Conservation (phyloP, 2,329 filamentous ascomycete species). For the Tolypocladium inflatum region DNA sequence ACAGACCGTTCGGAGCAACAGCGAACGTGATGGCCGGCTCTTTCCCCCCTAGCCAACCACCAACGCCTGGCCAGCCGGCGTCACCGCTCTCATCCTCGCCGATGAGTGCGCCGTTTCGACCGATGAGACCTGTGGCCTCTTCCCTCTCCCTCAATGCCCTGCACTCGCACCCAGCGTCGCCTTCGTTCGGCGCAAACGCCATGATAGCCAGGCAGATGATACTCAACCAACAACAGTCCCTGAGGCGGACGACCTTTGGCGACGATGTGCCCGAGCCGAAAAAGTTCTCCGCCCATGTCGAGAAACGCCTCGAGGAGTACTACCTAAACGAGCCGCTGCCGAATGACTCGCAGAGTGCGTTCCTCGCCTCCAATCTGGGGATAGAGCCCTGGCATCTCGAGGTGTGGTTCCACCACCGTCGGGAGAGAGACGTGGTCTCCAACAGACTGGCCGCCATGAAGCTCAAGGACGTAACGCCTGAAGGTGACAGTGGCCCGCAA, state of each 20-base stretch:
- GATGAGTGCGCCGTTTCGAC: slow-evolving; percentile 7
- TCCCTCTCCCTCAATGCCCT: slow-evolving; percentile 13
- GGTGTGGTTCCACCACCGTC: slow-evolving; percentile 46
- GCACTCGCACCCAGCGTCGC: slow-evolving; percentile 11
- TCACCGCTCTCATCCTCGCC: slow-evolving; percentile 12
- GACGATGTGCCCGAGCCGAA: slow-evolving; percentile 31
- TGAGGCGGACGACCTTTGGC: slow-evolving; percentile 28
- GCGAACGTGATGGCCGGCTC: slow-evolving; percentile 3
- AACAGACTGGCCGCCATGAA: slow-evolving; percentile 34
- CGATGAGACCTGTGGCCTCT: slow-evolving; percentile 12
- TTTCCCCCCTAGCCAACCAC: slow-evolving; percentile 10
- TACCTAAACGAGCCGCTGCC: slow-evolving; percentile 38
- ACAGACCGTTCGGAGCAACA: not conserved
- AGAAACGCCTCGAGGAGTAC: slow-evolving; percentile 42
- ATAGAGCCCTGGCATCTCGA: slow-evolving; percentile 41
- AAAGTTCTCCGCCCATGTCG: slow-evolving; percentile 37
- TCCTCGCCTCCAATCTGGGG: slow-evolving; percentile 44
- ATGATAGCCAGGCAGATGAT: slow-evolving; percentile 30
- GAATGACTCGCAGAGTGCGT: slow-evolving; percentile 39
- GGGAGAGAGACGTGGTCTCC: slow-evolving; percentile 36
- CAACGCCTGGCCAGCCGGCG: slow-evolving; percentile 9
- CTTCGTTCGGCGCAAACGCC: slow-evolving; percentile 10
- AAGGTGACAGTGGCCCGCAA: slow-evolving; percentile 22
- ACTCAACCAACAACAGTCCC: slow-evolving; percentile 33
- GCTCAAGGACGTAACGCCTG: slow-evolving; percentile 24